Evolutionary conservation across 2,329 filamentous ascomycete genomes (phyloP).

Genomic region (Calonectria montana): DNA sequence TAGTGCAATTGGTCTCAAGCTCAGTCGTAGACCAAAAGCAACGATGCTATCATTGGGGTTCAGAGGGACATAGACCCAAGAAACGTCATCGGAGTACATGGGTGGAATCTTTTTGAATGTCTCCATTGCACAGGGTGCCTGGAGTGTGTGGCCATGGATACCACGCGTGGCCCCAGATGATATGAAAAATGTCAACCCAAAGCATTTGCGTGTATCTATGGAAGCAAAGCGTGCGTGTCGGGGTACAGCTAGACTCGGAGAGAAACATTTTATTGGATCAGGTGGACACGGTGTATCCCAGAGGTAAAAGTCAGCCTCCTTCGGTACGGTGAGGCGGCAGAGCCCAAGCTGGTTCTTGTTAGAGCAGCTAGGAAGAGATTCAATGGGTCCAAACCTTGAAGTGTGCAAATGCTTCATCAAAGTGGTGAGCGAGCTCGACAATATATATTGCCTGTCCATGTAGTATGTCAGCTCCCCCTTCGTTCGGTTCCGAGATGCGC

Average conservation of each 20-base stretch:
- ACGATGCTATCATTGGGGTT: not conserved
- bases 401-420: not conserved
- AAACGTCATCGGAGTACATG: not conserved
- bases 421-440: not conserved
- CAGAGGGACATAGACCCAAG: slow-evolving; percentile 9
- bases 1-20: not conserved
- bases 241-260: not conserved
- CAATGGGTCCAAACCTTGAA: not conserved
- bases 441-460: not conserved
- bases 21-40: not conserved
- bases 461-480: not conserved
- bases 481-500: not conserved
- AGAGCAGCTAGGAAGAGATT: not conserved
- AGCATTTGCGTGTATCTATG: not conserved
- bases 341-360: not conserved
- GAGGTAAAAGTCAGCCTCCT: not conserved
- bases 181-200: slow-evolving; percentile 11
- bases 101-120: not conserved
- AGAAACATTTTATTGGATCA: not conserved
- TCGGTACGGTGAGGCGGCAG: not conserved
- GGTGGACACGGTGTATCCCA: slow-evolving; percentile 10
- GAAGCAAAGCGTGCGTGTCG: not conserved
- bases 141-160: not conserved
- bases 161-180: not conserved
- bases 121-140: not conserved